Evolutionary conservation across 2,329 filamentous ascomycete species (phyloP).

Genomic region (Hypoxylon sp.): DNA sequence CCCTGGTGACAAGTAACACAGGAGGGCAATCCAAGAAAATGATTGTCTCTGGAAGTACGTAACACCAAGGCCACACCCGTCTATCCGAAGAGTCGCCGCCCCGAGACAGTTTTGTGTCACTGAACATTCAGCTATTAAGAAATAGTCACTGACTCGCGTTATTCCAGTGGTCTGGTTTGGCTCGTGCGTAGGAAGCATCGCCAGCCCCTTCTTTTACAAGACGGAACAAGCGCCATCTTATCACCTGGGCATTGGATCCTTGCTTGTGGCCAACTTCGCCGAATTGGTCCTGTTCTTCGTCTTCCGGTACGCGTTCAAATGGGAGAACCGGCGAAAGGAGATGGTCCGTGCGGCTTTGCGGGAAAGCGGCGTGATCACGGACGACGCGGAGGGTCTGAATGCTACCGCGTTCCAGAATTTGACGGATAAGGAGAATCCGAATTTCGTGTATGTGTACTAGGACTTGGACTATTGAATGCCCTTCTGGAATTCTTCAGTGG

Average conservation of each 20-base stretch:
- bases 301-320: conserved; percentile 26
- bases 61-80: not conserved
- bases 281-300: conserved; percentile 27
- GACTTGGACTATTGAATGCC: not conserved
- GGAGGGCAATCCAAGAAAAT: conserved; percentile 32
- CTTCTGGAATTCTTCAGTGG: not conserved
- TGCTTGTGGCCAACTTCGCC: conserved; percentile 24
- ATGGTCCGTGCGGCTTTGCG: conserved; percentile 19
- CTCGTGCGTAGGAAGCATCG: conserved; percentile 21
- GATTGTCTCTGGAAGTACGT: conserved; percentile 22
- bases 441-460: conserved; percentile 31
- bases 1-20: conserved; percentile 26
- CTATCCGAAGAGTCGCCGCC: not conserved
- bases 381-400: conserved; percentile 13
- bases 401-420: conserved; percentile 28
- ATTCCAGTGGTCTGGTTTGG: conserved; percentile 24
- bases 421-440: conserved; percentile 30
- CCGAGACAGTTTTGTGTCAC: not conserved
- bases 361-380: conserved; percentile 18
- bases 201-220: conserved; percentile 23
- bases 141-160: not conserved
- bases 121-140: not conserved
- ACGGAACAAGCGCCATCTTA: conserved; percentile 19
- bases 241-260: conserved; percentile 25
- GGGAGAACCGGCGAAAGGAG: conserved; percentile 24